Evolutionary conservation across 805 yeast species (phyloP), one percentile per base, ranked within the genome.

Genomic region (Starmerella bombicola): DNA sequence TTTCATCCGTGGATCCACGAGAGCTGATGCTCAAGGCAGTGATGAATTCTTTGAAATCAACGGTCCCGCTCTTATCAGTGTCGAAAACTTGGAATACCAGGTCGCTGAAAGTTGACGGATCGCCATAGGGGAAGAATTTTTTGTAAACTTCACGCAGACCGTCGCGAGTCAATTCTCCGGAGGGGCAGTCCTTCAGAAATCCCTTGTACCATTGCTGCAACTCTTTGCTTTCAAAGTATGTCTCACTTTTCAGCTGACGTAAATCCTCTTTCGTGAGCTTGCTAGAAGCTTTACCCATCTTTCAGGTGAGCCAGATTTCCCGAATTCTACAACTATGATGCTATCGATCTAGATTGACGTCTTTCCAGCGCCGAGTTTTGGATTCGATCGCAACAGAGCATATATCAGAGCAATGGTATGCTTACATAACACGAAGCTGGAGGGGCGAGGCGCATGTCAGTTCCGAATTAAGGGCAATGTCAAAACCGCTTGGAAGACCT

Each of bases 121-220:
- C 95, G 0, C 99, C 99, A 66, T 91, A 91, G 16, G 99, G 99
- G 68, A 91, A 91, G 60, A 88, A 91, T 56, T 91, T 97, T 58
- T 83, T 83, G 65, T 86, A 93, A 16, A 91, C 86, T 60, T 82
- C 83, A 50, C 80, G 76, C 59, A 91, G 84, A 56, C 91, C 97
- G 35, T 79, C 82, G 54, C 78, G 80, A 3, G 85, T 74, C 21
- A 91, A 67, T 57, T 79, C 86, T 1, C 97, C 97, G 25, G 75
- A 69, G 1, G 96, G 96, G 58, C 95, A 88, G 59, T 91, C 98
- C 56, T 95, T 71, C 31, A 80, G 66, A 54, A 91, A 91, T 2
- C 97, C 97, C 58, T 88, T 88, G 58, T 88, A 88, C 99, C 99
- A 91, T 57, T 88, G 98, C 60, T 91, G 97, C 33, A 91, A 71